Evolutionary conservation across 2,329 filamentous ascomycete genomes (phyloP).

Genomic region (Cylindrodendrum hubeiense): DNA sequence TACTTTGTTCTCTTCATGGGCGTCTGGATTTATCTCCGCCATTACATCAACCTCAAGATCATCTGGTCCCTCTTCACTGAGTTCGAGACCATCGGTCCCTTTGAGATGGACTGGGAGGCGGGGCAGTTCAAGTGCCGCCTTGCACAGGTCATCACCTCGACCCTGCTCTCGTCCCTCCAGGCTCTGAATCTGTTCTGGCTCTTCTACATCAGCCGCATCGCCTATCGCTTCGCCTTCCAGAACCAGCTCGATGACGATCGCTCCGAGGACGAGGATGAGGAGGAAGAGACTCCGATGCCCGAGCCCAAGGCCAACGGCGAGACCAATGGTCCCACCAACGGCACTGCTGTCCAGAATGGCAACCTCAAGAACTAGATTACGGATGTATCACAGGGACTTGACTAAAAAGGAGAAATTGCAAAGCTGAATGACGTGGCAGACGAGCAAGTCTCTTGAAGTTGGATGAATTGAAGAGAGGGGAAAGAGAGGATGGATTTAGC

Average conservation of each 20-base stretch:
- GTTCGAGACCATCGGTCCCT: conserved; percentile 80
- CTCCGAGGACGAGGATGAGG: conserved; percentile 76
- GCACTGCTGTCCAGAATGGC: conserved; percentile 25
- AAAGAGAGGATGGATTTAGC: conserved; percentile 4
- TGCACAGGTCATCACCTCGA: conserved; percentile 75
- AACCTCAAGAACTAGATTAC: conserved; percentile 30
- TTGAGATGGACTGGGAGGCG: conserved; percentile 80
- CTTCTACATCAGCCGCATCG: conserved; percentile 81
- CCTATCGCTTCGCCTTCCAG: conserved; percentile 75
- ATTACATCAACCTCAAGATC: conserved; percentile 85
- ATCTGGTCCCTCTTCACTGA: conserved; percentile 81
- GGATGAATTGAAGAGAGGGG: conserved; percentile 4
- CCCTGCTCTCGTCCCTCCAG: conserved; percentile 76
- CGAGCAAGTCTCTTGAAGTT: neutral
- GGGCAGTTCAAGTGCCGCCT: conserved; percentile 83
- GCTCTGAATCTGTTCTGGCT: conserved; percentile 86
- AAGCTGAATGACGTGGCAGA: neutral
- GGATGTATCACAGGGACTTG: neutral
- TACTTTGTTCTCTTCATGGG: conserved; percentile 88
- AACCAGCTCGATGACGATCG: conserved; percentile 76
- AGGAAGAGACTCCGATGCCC: conserved; percentile 58
- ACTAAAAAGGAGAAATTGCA: neutral
- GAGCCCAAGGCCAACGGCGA: conserved; percentile 40
- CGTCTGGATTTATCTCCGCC: conserved; percentile 90
- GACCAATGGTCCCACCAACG: conserved; percentile 25